Evolutionary conservation across 2,329 filamentous ascomycete genomes (phyloP).

Genomic region (Paramyrothecium roridum): DNA sequence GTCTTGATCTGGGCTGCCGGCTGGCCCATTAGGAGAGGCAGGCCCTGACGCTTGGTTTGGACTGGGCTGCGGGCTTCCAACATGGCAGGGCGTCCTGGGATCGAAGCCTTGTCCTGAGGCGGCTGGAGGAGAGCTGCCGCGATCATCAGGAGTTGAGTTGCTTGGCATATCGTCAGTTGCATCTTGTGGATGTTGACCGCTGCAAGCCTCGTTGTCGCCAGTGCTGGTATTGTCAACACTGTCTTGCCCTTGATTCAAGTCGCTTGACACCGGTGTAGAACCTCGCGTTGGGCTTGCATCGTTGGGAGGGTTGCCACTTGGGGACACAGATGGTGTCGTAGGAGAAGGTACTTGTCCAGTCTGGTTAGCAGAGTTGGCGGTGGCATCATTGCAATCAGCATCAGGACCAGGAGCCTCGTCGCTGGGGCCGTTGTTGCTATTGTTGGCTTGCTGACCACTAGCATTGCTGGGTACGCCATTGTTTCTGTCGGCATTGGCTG

Average conservation of each 20-base stretch:
- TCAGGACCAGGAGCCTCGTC: neutral
- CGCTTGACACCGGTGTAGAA: neutral
- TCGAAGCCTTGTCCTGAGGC: too few relatives aligned
- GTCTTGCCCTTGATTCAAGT: neutral
- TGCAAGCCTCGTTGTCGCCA: neutral
- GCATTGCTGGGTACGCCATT: neutral
- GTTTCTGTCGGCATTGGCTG: neutral
- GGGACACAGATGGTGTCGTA: slow-evolving; percentile 3
- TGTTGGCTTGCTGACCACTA: neutral
- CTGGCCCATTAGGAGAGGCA: too few relatives aligned
- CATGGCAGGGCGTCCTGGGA: too few relatives aligned
- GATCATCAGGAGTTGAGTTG: too few relatives aligned
- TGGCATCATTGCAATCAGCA: neutral
- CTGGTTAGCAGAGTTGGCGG: slow-evolving; percentile 5
- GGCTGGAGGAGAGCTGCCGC: too few relatives aligned
- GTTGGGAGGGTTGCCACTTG: slow-evolving; percentile 8
- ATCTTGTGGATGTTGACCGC: neutral
- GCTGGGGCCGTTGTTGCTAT: neutral
- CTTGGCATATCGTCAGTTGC: too few relatives aligned
- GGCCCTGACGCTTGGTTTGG: too few relatives aligned
- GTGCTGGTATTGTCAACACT: neutral
- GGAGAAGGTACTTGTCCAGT: neutral
- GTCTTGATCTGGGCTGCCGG: too few relatives aligned
- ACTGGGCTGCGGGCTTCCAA: too few relatives aligned
- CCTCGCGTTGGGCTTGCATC: neutral